phyloP scores from a whole-genome alignment of 78 protist genomes.

The Emiliania huxleyi region DNA sequence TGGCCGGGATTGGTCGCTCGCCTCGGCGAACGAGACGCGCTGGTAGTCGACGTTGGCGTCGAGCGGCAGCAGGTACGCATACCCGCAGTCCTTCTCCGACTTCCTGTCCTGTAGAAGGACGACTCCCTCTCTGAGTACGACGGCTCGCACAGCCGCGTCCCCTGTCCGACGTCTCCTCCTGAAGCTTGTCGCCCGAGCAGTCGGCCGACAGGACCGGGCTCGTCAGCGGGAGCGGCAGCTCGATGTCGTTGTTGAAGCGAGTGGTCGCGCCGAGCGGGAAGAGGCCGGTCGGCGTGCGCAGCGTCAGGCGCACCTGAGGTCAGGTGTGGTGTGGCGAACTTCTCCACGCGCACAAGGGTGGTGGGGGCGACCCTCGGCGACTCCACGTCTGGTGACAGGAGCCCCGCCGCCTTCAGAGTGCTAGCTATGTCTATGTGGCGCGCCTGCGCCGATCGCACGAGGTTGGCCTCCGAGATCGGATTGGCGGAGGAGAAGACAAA shows the following conservation, averaged over 20 bases:
- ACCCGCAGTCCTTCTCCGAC: background rate
- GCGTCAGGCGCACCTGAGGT: background rate
- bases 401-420: too few species aligned
- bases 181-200: background rate
- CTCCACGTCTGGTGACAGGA: too few species aligned
- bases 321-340: too few species aligned
- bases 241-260: background rate
- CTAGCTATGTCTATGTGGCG: too few species aligned
- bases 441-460: background rate
- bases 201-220: background rate
- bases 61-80: background rate
- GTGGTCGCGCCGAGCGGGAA: background rate
- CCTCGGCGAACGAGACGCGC: background rate
- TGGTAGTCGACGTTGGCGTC: background rate
- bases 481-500: background rate
- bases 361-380: too few species aligned
- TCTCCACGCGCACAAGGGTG: too few species aligned
- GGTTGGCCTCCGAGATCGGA: background rate
- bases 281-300: background rate
- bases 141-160: too few species aligned
- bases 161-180: too few species aligned
- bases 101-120: too few species aligned
- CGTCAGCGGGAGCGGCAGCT: background rate
- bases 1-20: too few species aligned
- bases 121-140: too few species aligned